Base-by-base conservation (phyloP, 371 early-diverging fungal genomes). In the Coemansia sp. region DNA sequence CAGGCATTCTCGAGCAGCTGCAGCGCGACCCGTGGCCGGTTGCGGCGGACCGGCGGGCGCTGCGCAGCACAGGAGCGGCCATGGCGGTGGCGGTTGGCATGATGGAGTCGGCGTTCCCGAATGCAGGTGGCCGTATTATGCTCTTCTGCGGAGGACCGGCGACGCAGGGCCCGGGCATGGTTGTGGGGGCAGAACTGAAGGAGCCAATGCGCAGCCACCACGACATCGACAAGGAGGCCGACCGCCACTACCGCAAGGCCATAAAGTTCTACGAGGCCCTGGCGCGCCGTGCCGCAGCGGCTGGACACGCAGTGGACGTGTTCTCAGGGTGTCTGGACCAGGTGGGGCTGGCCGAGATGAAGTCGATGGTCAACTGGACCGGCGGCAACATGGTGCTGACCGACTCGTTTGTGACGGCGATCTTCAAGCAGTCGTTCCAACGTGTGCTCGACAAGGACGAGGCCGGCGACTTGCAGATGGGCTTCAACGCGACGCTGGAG, bases 1-100 rank as follows among this genome's bases (percentile, higher is more conserved):
- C 95, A 0, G 88, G 92, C 34, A 92, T 97, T 64, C 79, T 99
- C 58, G 98, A 99, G 81, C 92, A 95, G 72, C 86, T 99, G 57
- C 94, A 95, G 82, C 88, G 88, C 55, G 99, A 99, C 80, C 98
- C 99, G n/a, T 99, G 99, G 97, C 97, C 99, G 4, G 97, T 98
- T 5, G 89, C 90, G 24, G 85, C 86, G 64, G 99, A 95, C 66
- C 92, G 92, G 77, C 94, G 99, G 63, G 91, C 97, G 39, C 87
- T 94, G 67, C 86, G 99, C 59, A 97, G 98, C 82, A 99, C 99
- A 5, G 99, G 99, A 61, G 92, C 95, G 6, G 99, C 99, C 0
- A 83, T 98, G 76, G 89, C 92, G 57, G 92, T 99, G n/a, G 99
- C 99, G 14, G 88, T 94, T 31, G 90, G 95, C 4, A 82, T 99